phyloP scores from a whole-genome alignment of 257 asterid genomes.

The Eustoma russellianum region DNA sequence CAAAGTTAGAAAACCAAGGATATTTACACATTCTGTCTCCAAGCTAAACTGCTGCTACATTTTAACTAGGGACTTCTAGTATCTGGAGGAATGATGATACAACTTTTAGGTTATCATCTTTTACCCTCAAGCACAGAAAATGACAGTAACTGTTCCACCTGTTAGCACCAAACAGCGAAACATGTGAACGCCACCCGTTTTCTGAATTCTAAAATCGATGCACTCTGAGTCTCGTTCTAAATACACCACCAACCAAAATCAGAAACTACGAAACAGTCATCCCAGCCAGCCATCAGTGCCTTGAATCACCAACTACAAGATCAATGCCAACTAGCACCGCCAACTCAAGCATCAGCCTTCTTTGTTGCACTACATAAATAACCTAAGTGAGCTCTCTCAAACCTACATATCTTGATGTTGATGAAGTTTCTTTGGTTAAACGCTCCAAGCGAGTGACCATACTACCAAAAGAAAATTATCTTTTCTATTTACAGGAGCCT shows the following conservation, averaged over 20 bases:
- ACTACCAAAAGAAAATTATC: slow-evolving; percentile 21
- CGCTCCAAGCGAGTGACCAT: slow-evolving; percentile 17
- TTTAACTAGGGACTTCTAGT: slow-evolving; percentile 1
- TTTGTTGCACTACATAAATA: slow-evolving; percentile 38
- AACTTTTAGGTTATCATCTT: slow-evolving; percentile 9
- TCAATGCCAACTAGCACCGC: slow-evolving; percentile 11
- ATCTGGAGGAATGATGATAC: slow-evolving; percentile 3
- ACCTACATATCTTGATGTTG: no score
- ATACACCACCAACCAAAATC: no score
- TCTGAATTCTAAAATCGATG: not conserved
- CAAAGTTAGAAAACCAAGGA: slow-evolving; percentile 23
- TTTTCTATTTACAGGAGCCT: slow-evolving; percentile 38
- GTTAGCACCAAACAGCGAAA: not conserved
- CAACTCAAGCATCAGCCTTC: slow-evolving; percentile 20
- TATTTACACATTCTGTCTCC: slow-evolving; percentile 3
- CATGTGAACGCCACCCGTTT: slow-evolving; percentile 1
- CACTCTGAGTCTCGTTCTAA: no score
- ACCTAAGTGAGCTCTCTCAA: no score
- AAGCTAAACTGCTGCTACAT: slow-evolving; percentile 11
- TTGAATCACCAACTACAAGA: slow-evolving; percentile 23
- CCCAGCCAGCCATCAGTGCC: slow-evolving; percentile 16
- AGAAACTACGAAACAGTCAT: no score
- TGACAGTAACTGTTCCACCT: slow-evolving; percentile 1
- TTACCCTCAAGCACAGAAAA: slow-evolving; percentile 6
- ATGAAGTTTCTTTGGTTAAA: no score